Conservation (phyloP, 164 flowering plant species). For the Piper longum region DNA sequence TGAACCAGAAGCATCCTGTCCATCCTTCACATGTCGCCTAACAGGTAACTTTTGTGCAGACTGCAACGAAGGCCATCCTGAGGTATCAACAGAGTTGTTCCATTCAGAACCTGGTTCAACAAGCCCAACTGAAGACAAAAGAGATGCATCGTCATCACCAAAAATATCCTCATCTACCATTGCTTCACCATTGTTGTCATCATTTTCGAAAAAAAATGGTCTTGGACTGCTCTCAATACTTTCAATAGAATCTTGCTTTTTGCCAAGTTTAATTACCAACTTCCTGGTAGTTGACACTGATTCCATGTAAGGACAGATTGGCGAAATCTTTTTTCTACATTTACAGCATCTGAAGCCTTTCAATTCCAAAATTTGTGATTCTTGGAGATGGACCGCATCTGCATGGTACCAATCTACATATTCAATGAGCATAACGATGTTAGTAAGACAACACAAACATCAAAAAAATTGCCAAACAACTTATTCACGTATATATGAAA, state of each 20-base stretch:
- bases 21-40: conserved; percentile 52
- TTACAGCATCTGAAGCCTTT: conserved; percentile 81
- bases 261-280: conserved; percentile 13
- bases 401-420: conserved; percentile 90
- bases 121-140: conserved; percentile 34
- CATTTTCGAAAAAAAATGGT: conserved; percentile 13
- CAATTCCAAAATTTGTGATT: conserved; percentile 45
- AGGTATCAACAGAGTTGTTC: conserved; percentile 13
- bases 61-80: conserved; percentile 7
- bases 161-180: conserved; percentile 18
- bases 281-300: conserved; percentile 15
- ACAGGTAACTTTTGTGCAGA: conserved; percentile 50
- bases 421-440: background rate
- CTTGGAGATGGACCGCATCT: conserved; percentile 72
- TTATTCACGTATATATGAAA: conserved; percentile 1
- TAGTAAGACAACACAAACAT: background rate
- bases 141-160: conserved; percentile 38
- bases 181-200: conserved; percentile 12
- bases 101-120: conserved; percentile 36
- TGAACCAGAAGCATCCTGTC: conserved; percentile 21
- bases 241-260: conserved; percentile 16
- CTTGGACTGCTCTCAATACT: conserved; percentile 3
- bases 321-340: conserved; percentile 60
- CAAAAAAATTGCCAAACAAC: background rate
- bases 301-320: conserved; percentile 52